Evolutionary conservation across 768 basidiomycete genomes (phyloP).

Genomic region (Leccinellum albellum): DNA sequence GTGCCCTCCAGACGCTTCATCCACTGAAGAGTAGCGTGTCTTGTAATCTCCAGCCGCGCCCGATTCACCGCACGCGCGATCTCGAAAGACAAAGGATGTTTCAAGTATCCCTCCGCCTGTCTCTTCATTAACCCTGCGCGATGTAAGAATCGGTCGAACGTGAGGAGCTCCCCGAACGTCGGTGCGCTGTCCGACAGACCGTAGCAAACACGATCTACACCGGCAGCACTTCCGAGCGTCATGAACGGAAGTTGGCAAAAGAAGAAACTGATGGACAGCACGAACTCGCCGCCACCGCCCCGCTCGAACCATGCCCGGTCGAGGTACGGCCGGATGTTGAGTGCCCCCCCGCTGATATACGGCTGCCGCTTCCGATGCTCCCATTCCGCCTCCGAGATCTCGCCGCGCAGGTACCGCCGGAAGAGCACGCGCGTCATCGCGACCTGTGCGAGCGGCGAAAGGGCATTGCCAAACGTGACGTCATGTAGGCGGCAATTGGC

Average conservation of each 20-base stretch:
- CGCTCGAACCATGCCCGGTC: constrained; percentile 42
- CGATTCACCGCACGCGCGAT: constrained; percentile 22
- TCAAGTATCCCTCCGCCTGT: constrained; percentile 33
- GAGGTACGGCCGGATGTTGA: constrained; percentile 39
- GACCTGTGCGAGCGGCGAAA: constrained; percentile 48
- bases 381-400: constrained; percentile 52
- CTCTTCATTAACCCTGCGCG: constrained; percentile 38
- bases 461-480: constrained; percentile 51
- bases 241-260: constrained; percentile 44
- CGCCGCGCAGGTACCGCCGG: constrained; percentile 42
- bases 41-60: neutral
- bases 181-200: constrained; percentile 29
- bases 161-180: constrained; percentile 38
- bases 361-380: constrained; percentile 33
- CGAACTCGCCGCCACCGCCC: constrained; percentile 45
- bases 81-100: constrained; percentile 48
- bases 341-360: neutral
- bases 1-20: constrained; percentile 12
- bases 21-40: constrained; percentile 18
- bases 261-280: constrained; percentile 41
- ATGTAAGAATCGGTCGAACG: constrained; percentile 44
- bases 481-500: constrained; percentile 38
- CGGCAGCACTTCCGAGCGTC: constrained; percentile 31
- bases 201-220: neutral
- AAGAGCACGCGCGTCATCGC: constrained; percentile 50